Conservation (phyloP, 2,329 filamentous ascomycete genomes). For the Ceratocystis colombiana region DNA sequence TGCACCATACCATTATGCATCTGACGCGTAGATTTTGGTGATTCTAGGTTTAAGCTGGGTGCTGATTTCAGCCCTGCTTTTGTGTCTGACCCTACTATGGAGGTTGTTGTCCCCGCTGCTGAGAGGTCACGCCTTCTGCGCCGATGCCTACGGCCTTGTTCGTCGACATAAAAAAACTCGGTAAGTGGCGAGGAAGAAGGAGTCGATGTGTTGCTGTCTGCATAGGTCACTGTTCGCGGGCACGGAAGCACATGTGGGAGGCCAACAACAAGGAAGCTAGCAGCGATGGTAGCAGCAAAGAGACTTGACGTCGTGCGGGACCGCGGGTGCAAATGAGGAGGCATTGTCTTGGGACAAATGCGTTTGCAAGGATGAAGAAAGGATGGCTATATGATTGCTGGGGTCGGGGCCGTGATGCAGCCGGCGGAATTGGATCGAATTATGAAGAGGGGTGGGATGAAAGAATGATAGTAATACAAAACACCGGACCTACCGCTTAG, state of each 20-base stretch:
- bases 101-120: conserved; percentile 32
- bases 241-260: conserved; percentile 86
- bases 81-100: conserved; percentile 36
- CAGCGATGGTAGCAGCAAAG: conserved; percentile 83
- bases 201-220: conserved; percentile 46
- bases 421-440: neutral
- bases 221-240: conserved; percentile 66
- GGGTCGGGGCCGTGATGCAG: neutral
- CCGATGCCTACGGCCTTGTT: conserved; percentile 23
- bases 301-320: conserved; percentile 88
- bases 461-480: neutral
- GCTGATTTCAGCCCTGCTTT: conserved; percentile 26
- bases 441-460: neutral
- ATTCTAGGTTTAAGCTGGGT: neutral
- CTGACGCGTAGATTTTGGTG: conserved; percentile 29
- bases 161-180: conserved; percentile 23
- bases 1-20: conserved; percentile 41
- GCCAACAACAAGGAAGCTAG: conserved; percentile 85
- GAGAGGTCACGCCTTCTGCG: conserved; percentile 35
- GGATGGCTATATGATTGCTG: neutral
- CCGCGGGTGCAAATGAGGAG: conserved; percentile 82
- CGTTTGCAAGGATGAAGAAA: neutral
- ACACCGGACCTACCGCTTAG: neutral
- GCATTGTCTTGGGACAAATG: conserved; percentile 45
- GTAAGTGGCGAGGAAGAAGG: conserved; percentile 11